Base-by-base conservation (phyloP, 192 early-diverging fungal genomes). In the Funneliformis geosporum region DNA sequence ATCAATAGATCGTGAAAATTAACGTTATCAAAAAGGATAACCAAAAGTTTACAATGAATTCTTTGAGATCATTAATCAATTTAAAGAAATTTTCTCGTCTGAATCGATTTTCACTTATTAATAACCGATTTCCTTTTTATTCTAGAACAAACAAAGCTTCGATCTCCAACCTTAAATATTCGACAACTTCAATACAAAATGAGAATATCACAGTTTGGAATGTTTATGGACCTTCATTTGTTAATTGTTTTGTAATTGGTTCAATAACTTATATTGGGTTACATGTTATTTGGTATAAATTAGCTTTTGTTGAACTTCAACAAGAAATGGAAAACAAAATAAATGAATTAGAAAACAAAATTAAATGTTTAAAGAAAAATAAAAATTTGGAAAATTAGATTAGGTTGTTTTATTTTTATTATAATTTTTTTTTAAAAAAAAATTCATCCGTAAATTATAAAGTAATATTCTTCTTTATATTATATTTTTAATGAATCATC, bases 251-350 rank as follows among this genome's bases (percentile, higher is more conserved):
- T 73, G 23, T 73, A 12, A 47, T 27, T 14, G 72, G 72, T 59
- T 73, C 72, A 12, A 73, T 73, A 59, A 73, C 72, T 27, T 73
- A 55, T 73, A 27, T 73, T 47, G 21, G 72, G 33, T 59, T 73
- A 73, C 72, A 73, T 18, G 27, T 73, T 33, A 2, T 50, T 8
- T 59, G 50, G 43, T 47, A 25, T 25, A 73, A 73, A 59, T 60
- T 73, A 27, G 72, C 43, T 42, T 73, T 73, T 38, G n/a, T 27
- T 7, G 72, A 73, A 59, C 46, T 27, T 44, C 43, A 27, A 33
- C 23, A 73, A 59, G 43, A 55, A n/a, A 73, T 28, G 72, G 72
- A 73, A 42, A 60, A 73, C 14, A 60, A 73, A 47, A 21, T 73
- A 10, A 40, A n/a, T 25, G 33, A 73, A 18, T 60, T 73, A 28